These are phyloP conservation scores for Bipolaris bicolor DNA, from an alignment of 2,329 filamentous ascomycete species.

Conservation along the genomic window DNA sequence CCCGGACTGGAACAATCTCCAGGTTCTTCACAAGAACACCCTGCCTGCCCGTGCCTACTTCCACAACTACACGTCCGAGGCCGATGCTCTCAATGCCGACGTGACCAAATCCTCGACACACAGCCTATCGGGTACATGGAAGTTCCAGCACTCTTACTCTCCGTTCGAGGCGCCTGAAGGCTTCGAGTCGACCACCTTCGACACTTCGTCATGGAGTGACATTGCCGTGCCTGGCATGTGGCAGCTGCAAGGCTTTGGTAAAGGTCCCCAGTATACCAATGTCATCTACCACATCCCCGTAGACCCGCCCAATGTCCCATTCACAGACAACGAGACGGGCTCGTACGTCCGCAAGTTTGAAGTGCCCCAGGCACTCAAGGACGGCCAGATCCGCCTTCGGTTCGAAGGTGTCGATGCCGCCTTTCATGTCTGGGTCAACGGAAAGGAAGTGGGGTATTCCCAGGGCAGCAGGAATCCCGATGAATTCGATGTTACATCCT, in stretches of 20 bases:
- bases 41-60: slow-evolving; percentile 64
- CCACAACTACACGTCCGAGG: slow-evolving; percentile 58
- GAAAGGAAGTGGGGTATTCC: slow-evolving; percentile 67
- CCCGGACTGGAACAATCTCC: slow-evolving; percentile 69
- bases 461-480: slow-evolving; percentile 72
- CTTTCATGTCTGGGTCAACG: slow-evolving; percentile 73
- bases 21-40: slow-evolving; percentile 65
- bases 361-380: slow-evolving; percentile 59
- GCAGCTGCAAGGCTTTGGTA: slow-evolving; percentile 72
- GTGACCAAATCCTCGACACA: slow-evolving; percentile 41
- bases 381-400: slow-evolving; percentile 64
- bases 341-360: slow-evolving; percentile 64
- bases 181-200: slow-evolving; percentile 42
- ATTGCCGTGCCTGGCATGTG: slow-evolving; percentile 71
- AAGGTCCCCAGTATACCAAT: slow-evolving; percentile 71
- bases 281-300: slow-evolving; percentile 70
- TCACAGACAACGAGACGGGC: slow-evolving; percentile 68
- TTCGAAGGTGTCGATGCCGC: slow-evolving; percentile 77
- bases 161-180: slow-evolving; percentile 46
- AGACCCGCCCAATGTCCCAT: slow-evolving; percentile 66
- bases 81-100: slow-evolving; percentile 56
- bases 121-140: slow-evolving; percentile 48
- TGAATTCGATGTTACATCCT: slow-evolving; percentile 69
- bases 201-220: slow-evolving; percentile 55
- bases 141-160: slow-evolving; percentile 47